phyloP scores from a whole-genome alignment of 495 filamentous ascomycete genomes.

The Aspergillus hancockii region DNA sequence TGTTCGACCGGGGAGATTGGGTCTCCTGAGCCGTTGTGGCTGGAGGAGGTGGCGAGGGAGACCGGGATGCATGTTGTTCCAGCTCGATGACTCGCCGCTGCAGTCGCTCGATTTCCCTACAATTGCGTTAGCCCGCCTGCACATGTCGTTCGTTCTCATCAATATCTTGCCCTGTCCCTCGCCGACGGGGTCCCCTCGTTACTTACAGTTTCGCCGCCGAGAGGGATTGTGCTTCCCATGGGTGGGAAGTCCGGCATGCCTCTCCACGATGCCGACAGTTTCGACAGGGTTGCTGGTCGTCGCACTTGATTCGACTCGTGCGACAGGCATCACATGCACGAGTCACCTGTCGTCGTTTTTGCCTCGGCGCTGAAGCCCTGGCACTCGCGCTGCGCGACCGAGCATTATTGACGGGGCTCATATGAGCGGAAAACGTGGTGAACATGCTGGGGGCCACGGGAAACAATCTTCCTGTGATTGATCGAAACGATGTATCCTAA shows the following conservation, averaged over 20 bases:
- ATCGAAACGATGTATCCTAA: too few relatives aligned
- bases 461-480: too few relatives aligned
- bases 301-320: slow-evolving; percentile 46
- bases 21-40: too few relatives aligned
- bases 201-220: slow-evolving; percentile 2
- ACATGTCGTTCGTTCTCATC: neutral
- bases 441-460: neutral
- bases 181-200: neutral
- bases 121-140: neutral
- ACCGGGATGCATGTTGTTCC: neutral
- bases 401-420: neutral
- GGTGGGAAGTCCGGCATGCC: slow-evolving; percentile 38
- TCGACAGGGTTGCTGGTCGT: slow-evolving; percentile 41
- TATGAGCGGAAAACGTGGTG: neutral
- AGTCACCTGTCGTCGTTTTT: slow-evolving; percentile 38
- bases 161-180: neutral
- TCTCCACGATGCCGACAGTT: slow-evolving; percentile 42
- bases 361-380: neutral
- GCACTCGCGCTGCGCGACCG: neutral
- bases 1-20: too few relatives aligned
- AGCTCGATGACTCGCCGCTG: slow-evolving; percentile 16
- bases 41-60: too few relatives aligned
- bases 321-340: slow-evolving; percentile 51
- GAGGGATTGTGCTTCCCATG: slow-evolving; percentile 12
- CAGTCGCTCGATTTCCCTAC: slow-evolving; percentile 45